Evolutionary conservation across 176 grass and related monocot species (phyloP).

Genomic region (Triticum aestivum): IWGSC_CS_RefSeq_v2.1 NC_057794.1:406273517-406274016

Average conservation of each 20-base stretch:
- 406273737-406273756: no score
- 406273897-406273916: neutral
- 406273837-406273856: neutral
- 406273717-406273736: no score
- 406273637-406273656: neutral
- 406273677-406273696: no score
- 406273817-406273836: no score
- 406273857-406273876: neutral
- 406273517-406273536: slow-evolving; percentile 38
- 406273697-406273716: no score
- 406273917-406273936: neutral
- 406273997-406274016: no score
- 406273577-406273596: slow-evolving; percentile 63
- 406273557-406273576: slow-evolving; percentile 50
- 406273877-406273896: neutral
- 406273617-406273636: slow-evolving; percentile 4
- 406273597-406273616: slow-evolving; percentile 61
- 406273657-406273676: neutral
- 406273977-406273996: no score
- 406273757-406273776: no score
- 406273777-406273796: no score
- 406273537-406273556: slow-evolving; percentile 57
- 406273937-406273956: neutral
- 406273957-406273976: no score
- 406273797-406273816: no score